A percentile compares a stretch with the other conserved stretches of the same genome.
Evolutionary conservation across 768 basidiomycete genomes (phyloP).

Genomic region (Ramaria sp.): DNA sequence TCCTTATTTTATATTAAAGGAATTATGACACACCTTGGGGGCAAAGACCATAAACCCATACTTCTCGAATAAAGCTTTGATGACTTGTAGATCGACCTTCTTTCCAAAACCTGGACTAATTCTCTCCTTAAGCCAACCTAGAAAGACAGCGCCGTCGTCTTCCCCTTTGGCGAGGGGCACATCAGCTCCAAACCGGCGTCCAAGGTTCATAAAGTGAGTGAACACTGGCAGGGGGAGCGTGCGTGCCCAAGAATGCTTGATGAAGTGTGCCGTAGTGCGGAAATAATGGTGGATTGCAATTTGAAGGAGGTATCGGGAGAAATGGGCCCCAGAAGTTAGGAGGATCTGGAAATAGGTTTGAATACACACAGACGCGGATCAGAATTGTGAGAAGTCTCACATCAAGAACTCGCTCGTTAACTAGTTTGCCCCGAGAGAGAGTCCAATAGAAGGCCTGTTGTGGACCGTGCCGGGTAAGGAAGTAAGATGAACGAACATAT

Average conservation of each 20-base stretch:
- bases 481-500: slow-evolving; percentile 70
- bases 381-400: slow-evolving; percentile 32
- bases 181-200: slow-evolving; percentile 22
- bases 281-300: slow-evolving; percentile 74
- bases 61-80: slow-evolving; percentile 56
- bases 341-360: slow-evolving; percentile 41
- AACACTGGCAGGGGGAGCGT: slow-evolving; percentile 51
- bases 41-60: slow-evolving; percentile 79
- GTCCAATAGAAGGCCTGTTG: slow-evolving; percentile 39
- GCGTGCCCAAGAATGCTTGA: slow-evolving; percentile 68
- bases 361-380: slow-evolving; percentile 12
- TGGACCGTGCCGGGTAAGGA: slow-evolving; percentile 59
- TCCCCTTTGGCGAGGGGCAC: slow-evolving; percentile 35
- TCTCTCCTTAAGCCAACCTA: slow-evolving; percentile 58
- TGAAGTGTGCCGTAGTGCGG: slow-evolving; percentile 58
- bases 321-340: slow-evolving; percentile 61
- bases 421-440: slow-evolving; percentile 57
- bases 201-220: slow-evolving; percentile 50
- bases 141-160: slow-evolving; percentile 62
- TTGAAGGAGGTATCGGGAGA: slow-evolving; percentile 72
- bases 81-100: slow-evolving; percentile 49
- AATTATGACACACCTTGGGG: slow-evolving; percentile 39
- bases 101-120: slow-evolving; percentile 50
- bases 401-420: slow-evolving; percentile 58
- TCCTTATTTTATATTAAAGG: not conserved